Evolutionary conservation across 495 filamentous ascomycete genomes (phyloP).

Genomic region (Stereocaulon alpinum): DNA sequence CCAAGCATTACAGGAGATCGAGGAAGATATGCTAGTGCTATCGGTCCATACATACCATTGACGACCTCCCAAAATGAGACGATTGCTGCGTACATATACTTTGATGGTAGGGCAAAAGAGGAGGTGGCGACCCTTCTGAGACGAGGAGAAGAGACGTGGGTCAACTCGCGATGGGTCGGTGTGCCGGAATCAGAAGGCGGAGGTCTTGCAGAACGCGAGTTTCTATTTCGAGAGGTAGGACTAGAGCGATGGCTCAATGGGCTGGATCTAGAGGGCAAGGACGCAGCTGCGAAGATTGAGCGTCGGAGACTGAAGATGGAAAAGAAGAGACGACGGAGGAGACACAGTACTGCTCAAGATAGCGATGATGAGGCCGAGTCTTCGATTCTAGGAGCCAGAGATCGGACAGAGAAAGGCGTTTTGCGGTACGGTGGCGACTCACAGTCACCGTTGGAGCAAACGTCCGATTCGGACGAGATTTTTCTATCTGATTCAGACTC

Average conservation of each 20-base stretch:
- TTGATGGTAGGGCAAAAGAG: constrained; percentile 89
- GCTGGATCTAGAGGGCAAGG: constrained; percentile 79
- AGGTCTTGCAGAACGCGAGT: constrained; percentile 90
- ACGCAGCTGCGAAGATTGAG: constrained; percentile 81
- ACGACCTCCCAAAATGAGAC: constrained; percentile 89
- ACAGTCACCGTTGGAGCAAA: constrained; percentile 58
- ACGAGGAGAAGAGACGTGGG: constrained; percentile 96
- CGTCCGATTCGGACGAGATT: constrained; percentile 61
- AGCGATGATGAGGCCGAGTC: constrained; percentile 36
- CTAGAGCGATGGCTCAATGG: constrained; percentile 93
- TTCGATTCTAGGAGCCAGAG: constrained; percentile 27
- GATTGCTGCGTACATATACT: constrained; percentile 97
- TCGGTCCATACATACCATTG: constrained; percentile 80
- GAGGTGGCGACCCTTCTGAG: constrained; percentile 91
- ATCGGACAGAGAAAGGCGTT: constrained; percentile 40
- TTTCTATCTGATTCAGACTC: constrained; percentile 59
- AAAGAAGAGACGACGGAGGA: constrained; percentile 64
- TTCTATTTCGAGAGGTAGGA: constrained; percentile 94
- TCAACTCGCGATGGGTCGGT: constrained; percentile 95
- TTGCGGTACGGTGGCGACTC: constrained; percentile 69
- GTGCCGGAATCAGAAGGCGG: constrained; percentile 84
- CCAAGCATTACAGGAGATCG: constrained; percentile 46
- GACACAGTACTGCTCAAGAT: constrained; percentile 34
- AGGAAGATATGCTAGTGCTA: constrained; percentile 44
- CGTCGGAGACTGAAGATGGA: constrained; percentile 78